These are phyloP conservation scores for Aureobasidium subglaciale DNA, from an alignment of 2,329 filamentous ascomycete genomes.

Conservation along the genomic window DNA sequence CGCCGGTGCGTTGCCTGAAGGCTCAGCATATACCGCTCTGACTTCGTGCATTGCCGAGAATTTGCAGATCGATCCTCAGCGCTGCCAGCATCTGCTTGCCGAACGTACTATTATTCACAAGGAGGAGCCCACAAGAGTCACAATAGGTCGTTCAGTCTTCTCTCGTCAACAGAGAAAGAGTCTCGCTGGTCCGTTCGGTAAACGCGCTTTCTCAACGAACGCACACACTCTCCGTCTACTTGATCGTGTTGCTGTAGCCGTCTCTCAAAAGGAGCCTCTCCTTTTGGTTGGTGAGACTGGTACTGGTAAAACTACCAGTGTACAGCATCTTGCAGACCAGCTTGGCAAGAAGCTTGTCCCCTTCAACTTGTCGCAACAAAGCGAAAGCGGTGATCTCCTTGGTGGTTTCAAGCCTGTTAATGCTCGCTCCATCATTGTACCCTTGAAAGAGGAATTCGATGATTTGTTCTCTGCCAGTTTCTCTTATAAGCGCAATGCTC, in stretches of 20 bases:
- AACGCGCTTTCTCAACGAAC: conserved; percentile 69
- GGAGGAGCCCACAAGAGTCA: conserved; percentile 28
- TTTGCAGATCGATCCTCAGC: conserved; percentile 77
- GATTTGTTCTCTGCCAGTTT: conserved; percentile 84
- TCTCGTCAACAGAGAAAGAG: conserved; percentile 14
- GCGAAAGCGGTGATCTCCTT: conserved; percentile 89
- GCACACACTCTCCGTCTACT: conserved; percentile 75
- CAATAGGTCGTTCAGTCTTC: conserved; percentile 27
- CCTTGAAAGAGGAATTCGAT: conserved; percentile 89
- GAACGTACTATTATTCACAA: conserved; percentile 66
- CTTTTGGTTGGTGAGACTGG: conserved; percentile 97
- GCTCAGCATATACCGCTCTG: conserved; percentile 52
- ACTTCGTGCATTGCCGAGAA: conserved; percentile 71
- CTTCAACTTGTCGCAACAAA: conserved; percentile 96
- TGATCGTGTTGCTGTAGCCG: conserved; percentile 78
- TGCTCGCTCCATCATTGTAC: conserved; percentile 76
- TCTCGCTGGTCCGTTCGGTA: conserved; percentile 8
- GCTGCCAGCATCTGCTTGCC: conserved; percentile 68
- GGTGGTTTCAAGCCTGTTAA: conserved; percentile 97
- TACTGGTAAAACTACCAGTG: conserved; percentile 93
- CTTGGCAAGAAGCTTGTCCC: conserved; percentile 82
- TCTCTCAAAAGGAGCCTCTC: conserved; percentile 79
- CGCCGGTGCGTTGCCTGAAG: conserved; percentile 67
- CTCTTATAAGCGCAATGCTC: conserved; percentile 77
- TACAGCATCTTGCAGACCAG: conserved; percentile 82